Conservation (phyloP, 106 monocot species). For the Alisma plantagoaquatica region DNA sequence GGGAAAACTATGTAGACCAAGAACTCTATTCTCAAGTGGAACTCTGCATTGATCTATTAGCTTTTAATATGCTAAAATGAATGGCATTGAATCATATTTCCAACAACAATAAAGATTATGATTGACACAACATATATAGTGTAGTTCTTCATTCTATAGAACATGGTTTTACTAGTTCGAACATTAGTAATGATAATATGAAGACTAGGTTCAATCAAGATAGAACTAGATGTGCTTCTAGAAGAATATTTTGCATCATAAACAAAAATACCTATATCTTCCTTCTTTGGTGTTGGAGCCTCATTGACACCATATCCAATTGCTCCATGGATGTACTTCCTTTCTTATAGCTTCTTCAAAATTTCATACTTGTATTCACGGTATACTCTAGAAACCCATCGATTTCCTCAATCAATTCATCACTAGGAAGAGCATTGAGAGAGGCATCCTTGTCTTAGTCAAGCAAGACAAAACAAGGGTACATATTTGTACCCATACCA, state of each 20-base stretch:
- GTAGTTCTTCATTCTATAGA: too few relatives aligned
- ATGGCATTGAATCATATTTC: too few relatives aligned
- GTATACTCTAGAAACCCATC: conserved; percentile 41
- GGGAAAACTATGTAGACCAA: too few relatives aligned
- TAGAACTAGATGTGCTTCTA: too few relatives aligned
- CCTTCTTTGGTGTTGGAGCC: too few relatives aligned
- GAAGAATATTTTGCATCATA: too few relatives aligned
- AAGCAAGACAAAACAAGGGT: conserved; percentile 29
- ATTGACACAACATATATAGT: conserved; percentile 87
- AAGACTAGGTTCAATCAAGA: conserved; percentile 80
- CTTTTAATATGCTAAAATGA: too few relatives aligned
- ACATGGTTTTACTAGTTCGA: conserved; percentile 80
- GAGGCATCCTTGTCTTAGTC: conserved; percentile 30
- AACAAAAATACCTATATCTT: too few relatives aligned
- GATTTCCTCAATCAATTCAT: conserved; percentile 35
- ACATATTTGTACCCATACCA: too few relatives aligned
- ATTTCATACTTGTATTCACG: conserved; percentile 88
- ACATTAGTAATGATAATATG: conserved; percentile 88
- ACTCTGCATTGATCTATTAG: too few relatives aligned
- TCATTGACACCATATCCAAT: too few relatives aligned
- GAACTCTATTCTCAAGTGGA: too few relatives aligned
- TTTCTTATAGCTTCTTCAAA: conserved; percentile 86
- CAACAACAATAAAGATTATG: conserved; percentile 83
- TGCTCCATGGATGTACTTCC: conserved; percentile 81
- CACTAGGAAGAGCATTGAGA: conserved; percentile 21